phyloP scores from a whole-genome alignment of 768 basidiomycete species.

The Lepiota venenata region DNA sequence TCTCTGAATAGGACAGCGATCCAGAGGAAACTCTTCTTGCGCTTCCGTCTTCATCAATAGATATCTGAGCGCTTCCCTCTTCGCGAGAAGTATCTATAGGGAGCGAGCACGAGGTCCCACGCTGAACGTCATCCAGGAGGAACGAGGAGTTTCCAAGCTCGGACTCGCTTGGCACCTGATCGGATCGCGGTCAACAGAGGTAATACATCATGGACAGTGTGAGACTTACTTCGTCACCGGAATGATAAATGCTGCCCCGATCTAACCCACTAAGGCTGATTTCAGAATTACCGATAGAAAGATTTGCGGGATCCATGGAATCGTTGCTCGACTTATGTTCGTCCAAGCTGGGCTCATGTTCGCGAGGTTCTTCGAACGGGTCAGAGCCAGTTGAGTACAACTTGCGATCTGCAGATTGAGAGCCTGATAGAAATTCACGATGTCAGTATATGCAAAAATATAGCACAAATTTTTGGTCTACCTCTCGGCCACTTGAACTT shows the following conservation, averaged over 20 bases:
- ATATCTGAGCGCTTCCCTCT: slow-evolving; percentile 1
- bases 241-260: slow-evolving; percentile 7
- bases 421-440: slow-evolving; percentile 10
- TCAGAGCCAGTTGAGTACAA: slow-evolving; percentile 21
- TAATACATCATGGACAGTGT: not conserved
- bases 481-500: slow-evolving; percentile 26
- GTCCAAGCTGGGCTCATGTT: slow-evolving; percentile 23
- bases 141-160: slow-evolving; percentile 1
- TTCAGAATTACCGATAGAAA: slow-evolving; percentile 27
- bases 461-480: slow-evolving; percentile 8
- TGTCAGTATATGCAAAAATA: slow-evolving; percentile 4
- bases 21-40: not conserved
- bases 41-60: not conserved
- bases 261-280: slow-evolving; percentile 19
- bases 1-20: not conserved
- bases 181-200: not conserved
- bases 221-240: slow-evolving; percentile 3
- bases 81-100: not conserved
- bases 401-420: slow-evolving; percentile 10
- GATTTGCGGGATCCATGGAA: slow-evolving; percentile 24
- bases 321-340: slow-evolving; percentile 19
- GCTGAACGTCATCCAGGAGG: slow-evolving; percentile 1
- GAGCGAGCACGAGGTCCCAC: not conserved
- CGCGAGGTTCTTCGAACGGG: slow-evolving; percentile 19
- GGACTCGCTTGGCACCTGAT: slow-evolving; percentile 6